Conservation (phyloP, 441 rosid genomes). For the Kokia cookei region DNA sequence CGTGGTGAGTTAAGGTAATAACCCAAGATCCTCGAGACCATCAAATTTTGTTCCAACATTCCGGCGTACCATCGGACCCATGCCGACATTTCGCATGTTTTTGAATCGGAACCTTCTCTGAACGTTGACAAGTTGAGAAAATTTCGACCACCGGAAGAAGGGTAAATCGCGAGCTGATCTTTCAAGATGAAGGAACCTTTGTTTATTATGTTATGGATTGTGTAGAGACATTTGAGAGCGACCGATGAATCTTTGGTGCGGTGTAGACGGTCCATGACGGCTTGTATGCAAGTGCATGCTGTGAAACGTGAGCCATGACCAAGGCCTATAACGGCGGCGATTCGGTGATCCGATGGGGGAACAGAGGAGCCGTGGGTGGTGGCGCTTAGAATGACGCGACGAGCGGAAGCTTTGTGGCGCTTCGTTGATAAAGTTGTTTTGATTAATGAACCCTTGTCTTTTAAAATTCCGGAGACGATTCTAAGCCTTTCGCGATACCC, state of each 20-base stretch:
- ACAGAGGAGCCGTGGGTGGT: conserved; percentile 28
- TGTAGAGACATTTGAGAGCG: conserved; percentile 58
- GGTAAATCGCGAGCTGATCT: conserved; percentile 39
- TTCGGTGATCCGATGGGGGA: conserved; percentile 24
- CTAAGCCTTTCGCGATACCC: conserved; percentile 23
- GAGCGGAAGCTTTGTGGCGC: conserved; percentile 16
- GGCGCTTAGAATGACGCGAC: conserved; percentile 33
- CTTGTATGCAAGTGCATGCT: conserved; percentile 30
- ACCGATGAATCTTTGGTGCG: conserved; percentile 39
- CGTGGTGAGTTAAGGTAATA: conserved; percentile 21
- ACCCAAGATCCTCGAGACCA: conserved; percentile 32
- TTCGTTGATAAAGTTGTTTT: conserved; percentile 31
- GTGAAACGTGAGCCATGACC: conserved; percentile 23
- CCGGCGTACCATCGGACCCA: conserved; percentile 77
- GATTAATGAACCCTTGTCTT: conserved; percentile 37
- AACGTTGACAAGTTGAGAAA: conserved; percentile 48
- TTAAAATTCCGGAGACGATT: conserved; percentile 24
- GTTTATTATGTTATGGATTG: conserved; percentile 34
- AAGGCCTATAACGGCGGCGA: conserved; percentile 27
- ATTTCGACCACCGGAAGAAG: conserved; percentile 31
- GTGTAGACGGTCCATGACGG: conserved; percentile 41
- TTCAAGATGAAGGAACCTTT: conserved; percentile 30
- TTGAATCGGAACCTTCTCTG: conserved; percentile 30
- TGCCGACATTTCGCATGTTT: conserved; percentile 33
- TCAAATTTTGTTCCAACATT: conserved; percentile 35